Conservation (phyloP, 495 filamentous ascomycete genomes). For the Tuber melanosporum region DNA sequence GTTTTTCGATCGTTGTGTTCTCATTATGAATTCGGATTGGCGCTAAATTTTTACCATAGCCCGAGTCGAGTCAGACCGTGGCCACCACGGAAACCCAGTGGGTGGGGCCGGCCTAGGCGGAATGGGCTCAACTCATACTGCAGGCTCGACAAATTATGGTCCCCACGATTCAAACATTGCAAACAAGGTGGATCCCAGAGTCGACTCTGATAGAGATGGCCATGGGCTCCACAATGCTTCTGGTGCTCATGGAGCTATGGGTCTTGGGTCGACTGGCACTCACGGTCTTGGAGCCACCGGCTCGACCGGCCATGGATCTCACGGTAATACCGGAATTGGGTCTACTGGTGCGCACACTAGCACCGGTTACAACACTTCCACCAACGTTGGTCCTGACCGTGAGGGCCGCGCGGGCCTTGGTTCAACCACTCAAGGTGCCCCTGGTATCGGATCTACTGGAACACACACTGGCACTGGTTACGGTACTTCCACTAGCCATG, state of each 20-base stretch:
- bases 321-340: conserved; percentile 18
- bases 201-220: conserved; percentile 49
- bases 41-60: conserved; percentile 14
- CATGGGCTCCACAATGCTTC: conserved; percentile 29
- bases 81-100: conserved; percentile 42
- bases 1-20: neutral
- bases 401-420: conserved; percentile 32
- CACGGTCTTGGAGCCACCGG: conserved; percentile 11
- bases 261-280: neutral
- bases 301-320: conserved; percentile 43
- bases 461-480: conserved; percentile 37
- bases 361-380: too few relatives aligned
- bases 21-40: conserved; percentile 6
- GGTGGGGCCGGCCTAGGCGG: conserved; percentile 36
- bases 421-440: conserved; percentile 39
- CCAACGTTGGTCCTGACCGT: neutral
- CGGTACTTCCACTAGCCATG: conserved; percentile 42
- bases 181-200: conserved; percentile 49
- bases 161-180: conserved; percentile 44
- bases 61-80: conserved; percentile 46
- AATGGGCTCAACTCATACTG: conserved; percentile 39
- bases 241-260: conserved; percentile 11
- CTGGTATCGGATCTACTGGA: conserved; percentile 1
- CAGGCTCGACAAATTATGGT: conserved; percentile 43
- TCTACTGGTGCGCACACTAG: neutral